A percentile compares a stretch with the other conserved stretches of the same genome.
Conservation (phyloP, 202 grass and related monocot species). For the Carex sylvatica region DNA sequence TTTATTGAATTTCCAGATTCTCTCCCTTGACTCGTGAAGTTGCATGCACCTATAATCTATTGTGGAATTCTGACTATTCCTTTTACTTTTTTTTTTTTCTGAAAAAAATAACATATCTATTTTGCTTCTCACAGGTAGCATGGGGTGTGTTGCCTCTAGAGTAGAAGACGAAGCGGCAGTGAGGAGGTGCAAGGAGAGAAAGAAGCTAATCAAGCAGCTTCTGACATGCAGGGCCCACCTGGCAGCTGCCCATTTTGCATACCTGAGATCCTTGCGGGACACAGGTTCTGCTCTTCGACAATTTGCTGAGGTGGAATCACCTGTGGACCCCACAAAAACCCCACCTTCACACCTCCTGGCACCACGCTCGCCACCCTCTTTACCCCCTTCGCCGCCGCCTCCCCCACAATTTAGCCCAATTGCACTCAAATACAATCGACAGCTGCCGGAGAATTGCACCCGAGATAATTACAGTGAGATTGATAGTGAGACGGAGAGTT, state of each 20-base stretch:
- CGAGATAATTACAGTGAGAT: slow-evolving; percentile 52
- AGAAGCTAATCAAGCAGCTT: slow-evolving; percentile 83
- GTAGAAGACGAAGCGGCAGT: slow-evolving; percentile 77
- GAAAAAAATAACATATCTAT: neutral
- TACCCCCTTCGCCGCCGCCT: slow-evolving; percentile 39
- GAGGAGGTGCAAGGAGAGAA: slow-evolving; percentile 79
- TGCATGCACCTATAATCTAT: neutral
- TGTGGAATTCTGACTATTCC: neutral
- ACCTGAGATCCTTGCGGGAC: slow-evolving; percentile 83
- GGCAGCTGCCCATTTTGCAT: slow-evolving; percentile 58
- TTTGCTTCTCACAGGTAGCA: slow-evolving; percentile 25
- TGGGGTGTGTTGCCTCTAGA: slow-evolving; percentile 79
- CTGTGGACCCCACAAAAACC: slow-evolving; percentile 41
- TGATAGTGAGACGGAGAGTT: slow-evolving; percentile 62
- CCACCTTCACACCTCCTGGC: slow-evolving; percentile 15
- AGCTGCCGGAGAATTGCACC: slow-evolving; percentile 24
- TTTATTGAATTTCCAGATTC: neutral
- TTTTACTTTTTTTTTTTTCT: neutral
- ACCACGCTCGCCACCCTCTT: slow-evolving; percentile 31
- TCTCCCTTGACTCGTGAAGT: slow-evolving; percentile 5
- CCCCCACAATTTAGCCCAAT: slow-evolving; percentile 66
- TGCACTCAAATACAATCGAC: slow-evolving; percentile 38
- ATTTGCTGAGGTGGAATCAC: slow-evolving; percentile 68
- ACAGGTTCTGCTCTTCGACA: slow-evolving; percentile 83
- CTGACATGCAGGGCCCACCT: slow-evolving; percentile 57